Base-by-base conservation (phyloP, 371 early-diverging fungal genomes). In the Neoconidiobolus thromboides region DNA sequence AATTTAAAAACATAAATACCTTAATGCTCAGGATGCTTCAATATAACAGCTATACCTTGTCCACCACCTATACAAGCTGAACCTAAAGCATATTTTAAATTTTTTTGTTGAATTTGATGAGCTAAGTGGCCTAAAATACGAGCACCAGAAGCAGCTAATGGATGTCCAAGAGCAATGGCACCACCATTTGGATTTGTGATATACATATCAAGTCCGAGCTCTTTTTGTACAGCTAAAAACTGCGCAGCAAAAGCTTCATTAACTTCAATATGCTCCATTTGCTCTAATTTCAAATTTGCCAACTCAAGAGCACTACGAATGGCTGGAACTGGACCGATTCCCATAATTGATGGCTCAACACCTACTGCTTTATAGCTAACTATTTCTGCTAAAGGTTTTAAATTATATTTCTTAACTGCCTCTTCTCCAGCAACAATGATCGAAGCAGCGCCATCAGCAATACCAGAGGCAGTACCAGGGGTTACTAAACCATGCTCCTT, bases 191-290 rank as follows among this genome's bases (percentile, higher is more conserved):
- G 65, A 72, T 98, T 98, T 40, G 89, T 80, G 65, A 80, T 89
- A 44, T 66, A 70, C 14, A 79, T 77, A 64, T 86, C 86, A 40
- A 94, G 68, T 2, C 86, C 87, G 10, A 98, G 76, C 64, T 86
- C 90, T 74, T 85, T 86, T 69, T 84, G 85, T 48, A 91, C 90
- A 14, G 93, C 87, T 61, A 96, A 69, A 64, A 82, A 88, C 69
- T 95, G 95, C 43, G 89, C 86, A 51, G 95, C 91, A 75, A 98
- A 98, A 7, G 98, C 98, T 74, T 98, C 96, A 73, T 98, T 98
- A 68, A 98, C 87, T 75, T 98, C 98, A 60, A 95, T 69, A 44
- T 87, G 68, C 63, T 83, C 86, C 81, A 98, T 92, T 66, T 96
- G 86, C 53, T 79, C 78, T 59, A 94, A 68, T 9, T 72, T 65